A percentile compares a stretch with the other conserved stretches of the same genome.
Evolutionary conservation across 768 basidiomycete genomes (phyloP).

Genomic region (Rhizopogon roseolus): DNA sequence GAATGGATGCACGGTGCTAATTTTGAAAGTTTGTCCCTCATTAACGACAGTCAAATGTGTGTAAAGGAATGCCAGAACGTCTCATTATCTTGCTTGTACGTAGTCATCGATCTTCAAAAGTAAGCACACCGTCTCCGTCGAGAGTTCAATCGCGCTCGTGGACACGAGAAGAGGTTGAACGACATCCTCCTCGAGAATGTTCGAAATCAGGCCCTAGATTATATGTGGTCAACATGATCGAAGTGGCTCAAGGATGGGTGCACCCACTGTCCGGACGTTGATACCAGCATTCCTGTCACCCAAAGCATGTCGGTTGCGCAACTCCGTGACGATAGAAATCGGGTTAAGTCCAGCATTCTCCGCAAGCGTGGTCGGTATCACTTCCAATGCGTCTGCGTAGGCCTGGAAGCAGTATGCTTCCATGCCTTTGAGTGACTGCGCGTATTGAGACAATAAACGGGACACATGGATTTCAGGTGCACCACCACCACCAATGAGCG

Average conservation of each 20-base stretch:
- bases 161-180: slow-evolving; percentile 93
- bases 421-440: slow-evolving; percentile 94
- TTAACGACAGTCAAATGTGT: not conserved
- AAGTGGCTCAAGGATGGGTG: not conserved
- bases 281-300: slow-evolving; percentile 96
- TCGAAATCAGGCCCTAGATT: slow-evolving; percentile 85
- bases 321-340: slow-evolving; percentile 95
- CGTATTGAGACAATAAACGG: slow-evolving; percentile 81
- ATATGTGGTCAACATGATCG: not conserved
- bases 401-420: slow-evolving; percentile 99
- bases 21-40: not conserved
- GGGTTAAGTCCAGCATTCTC: slow-evolving; percentile 99
- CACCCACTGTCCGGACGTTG: slow-evolving; percentile 89
- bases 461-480: slow-evolving; percentile 98
- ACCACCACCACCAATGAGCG: slow-evolving; percentile 93
- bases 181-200: slow-evolving; percentile 96
- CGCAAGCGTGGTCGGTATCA: slow-evolving; percentile 95
- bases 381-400: slow-evolving; percentile 95
- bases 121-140: slow-evolving; percentile 97
- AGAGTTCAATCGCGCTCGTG: slow-evolving; percentile 90
- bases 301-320: slow-evolving; percentile 93
- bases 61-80: not conserved
- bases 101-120: slow-evolving; percentile 95
- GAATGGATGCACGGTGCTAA: no score
- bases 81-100: slow-evolving; percentile 63